Conservation (phyloP, 768 basidiomycete genomes). For the Amanita muscaria region DNA sequence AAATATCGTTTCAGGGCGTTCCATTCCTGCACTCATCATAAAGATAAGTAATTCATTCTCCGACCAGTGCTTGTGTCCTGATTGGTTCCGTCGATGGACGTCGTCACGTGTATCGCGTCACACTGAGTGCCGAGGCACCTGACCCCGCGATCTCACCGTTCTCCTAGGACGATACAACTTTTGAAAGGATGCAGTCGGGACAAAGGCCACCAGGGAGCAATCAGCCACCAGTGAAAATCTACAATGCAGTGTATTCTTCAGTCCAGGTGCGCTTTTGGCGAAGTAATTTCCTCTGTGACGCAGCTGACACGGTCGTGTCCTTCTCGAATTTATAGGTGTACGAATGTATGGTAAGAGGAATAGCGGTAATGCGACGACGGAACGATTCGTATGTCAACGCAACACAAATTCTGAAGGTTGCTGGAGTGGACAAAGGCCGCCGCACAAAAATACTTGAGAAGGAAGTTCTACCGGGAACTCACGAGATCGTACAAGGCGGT, state of each 20-base stretch:
- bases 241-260: constrained; percentile 88
- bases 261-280: constrained; percentile 49
- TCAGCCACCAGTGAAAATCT: constrained; percentile 69
- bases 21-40: too few relatives aligned
- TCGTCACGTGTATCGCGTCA: constrained; percentile 34
- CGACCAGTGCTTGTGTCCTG: too few relatives aligned
- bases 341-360: constrained; percentile 97
- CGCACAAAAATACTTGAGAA: constrained; percentile 96
- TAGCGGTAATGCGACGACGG: constrained; percentile 96
- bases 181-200: constrained; percentile 39
- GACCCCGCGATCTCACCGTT: constrained; percentile 19
- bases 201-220: constrained; percentile 32
- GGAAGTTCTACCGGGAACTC: constrained; percentile 89
- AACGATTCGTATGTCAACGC: constrained; percentile 96
- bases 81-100: too few relatives aligned
- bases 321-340: constrained; percentile 55
- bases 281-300: constrained; percentile 7
- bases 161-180: constrained; percentile 18
- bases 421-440: constrained; percentile 93
- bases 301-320: constrained; percentile 30
- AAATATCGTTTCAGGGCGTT: too few relatives aligned
- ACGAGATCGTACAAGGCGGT: constrained; percentile 98
- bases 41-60: constrained; percentile 27
- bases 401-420: constrained; percentile 98
- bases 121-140: constrained; percentile 20